Evolutionary conservation across 805 yeast species (phyloP), one percentile per base, ranked within the genome.

Genomic region (Gaillardinia entomophila): DNA sequence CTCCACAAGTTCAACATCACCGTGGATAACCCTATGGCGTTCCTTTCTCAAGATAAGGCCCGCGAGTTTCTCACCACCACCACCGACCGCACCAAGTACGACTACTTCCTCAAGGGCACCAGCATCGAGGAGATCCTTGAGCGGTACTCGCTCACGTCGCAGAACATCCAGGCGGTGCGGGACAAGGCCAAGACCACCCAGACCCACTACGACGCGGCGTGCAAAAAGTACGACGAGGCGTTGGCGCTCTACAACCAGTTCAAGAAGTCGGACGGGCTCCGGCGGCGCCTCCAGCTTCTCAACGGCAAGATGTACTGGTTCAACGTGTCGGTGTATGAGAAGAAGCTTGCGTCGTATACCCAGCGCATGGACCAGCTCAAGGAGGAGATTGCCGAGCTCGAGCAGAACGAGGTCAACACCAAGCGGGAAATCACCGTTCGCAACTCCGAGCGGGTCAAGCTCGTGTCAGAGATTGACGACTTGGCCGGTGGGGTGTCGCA

Each of bases 21-120:
- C 4, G 81, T 92, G 16, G 89, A 79, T 46, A 92, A 92, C 46
- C 96, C 97, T 4, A 76, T 92, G 74, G 84, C 95, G 2, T 84
- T 92, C 48, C 66, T 92, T 31, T 86, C 95, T 1, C 99, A 92
- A 55, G 97, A 92, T 45, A 84, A 81, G 38, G 97, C 99, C 2
- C 75, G 95, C 43, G 82, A 89, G 12, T 92, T 92, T 51, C 61
- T 92, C 40, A 82, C 95, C 1, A 75, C 80, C 20, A 77, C 92
- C 4, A 71, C 85, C 4, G 82, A 85, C 37, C 68, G 67, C 23
- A 80, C 74, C 30, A 85, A 88, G 55, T 92, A 79, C 54, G 68
- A 69, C 12, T 79, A 75, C 50, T 86, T 90, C 51, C 80, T 82
- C 84, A 73, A 74, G 32, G 96, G 95, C 23, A 79, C 94, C 2